phyloP scores from a whole-genome alignment of 2,329 filamentous ascomycete species.

The Xylariaceae sp. region DNA sequence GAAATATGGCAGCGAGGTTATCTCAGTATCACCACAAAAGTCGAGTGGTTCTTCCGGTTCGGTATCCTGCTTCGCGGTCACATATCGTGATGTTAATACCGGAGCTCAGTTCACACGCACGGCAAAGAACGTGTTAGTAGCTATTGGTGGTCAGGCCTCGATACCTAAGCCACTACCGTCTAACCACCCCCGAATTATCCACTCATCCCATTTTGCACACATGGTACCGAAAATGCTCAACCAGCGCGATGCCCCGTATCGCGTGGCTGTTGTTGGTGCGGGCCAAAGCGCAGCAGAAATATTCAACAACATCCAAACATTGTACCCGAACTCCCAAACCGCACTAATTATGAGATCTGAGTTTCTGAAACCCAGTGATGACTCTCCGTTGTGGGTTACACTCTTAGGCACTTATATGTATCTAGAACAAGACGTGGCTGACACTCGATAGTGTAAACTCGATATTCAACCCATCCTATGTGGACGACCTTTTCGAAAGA shows the following conservation, averaged over 20 bases:
- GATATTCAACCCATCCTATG: slow-evolving; percentile 86
- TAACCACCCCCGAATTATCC: slow-evolving; percentile 71
- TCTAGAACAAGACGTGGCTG: slow-evolving; percentile 14
- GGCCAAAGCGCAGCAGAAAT: slow-evolving; percentile 96
- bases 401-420: not conserved
- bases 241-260: slow-evolving; percentile 57
- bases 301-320: slow-evolving; percentile 79
- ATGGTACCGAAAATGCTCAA: slow-evolving; percentile 58
- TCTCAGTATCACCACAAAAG: slow-evolving; percentile 64
- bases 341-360: slow-evolving; percentile 77
- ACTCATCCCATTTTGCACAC: slow-evolving; percentile 83
- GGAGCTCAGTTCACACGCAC: slow-evolving; percentile 52
- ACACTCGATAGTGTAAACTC: slow-evolving; percentile 74
- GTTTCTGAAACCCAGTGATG: slow-evolving; percentile 85
- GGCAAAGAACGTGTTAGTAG: slow-evolving; percentile 64
- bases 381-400: slow-evolving; percentile 81
- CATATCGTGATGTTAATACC: slow-evolving; percentile 60
- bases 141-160: slow-evolving; percentile 60
- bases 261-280: slow-evolving; percentile 80
- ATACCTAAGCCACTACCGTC: slow-evolving; percentile 69
- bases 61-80: slow-evolving; percentile 66
- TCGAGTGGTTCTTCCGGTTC: slow-evolving; percentile 43
- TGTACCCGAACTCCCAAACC: slow-evolving; percentile 80
- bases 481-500: slow-evolving; percentile 73
- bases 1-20: slow-evolving; percentile 74